These are phyloP conservation scores for Rheum nobile DNA, from an alignment of 148 eudicot genomes.

Conservation along the genomic window DNA sequence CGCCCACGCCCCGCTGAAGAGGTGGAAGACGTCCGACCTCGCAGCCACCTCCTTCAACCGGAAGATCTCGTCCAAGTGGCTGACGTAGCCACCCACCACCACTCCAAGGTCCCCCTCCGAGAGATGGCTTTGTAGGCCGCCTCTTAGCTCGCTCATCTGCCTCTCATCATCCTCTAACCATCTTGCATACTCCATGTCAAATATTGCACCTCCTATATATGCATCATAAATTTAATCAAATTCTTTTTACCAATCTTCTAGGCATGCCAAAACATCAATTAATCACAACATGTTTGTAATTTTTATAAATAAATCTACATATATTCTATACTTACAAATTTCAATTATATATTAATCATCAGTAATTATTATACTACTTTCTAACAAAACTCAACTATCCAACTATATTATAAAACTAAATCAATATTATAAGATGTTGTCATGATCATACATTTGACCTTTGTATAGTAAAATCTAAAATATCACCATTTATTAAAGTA, in stretches of 20 bases:
- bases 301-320: too few species aligned
- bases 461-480: neutral
- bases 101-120: slow-evolving; percentile 61
- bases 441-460: neutral
- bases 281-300: too few species aligned
- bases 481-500: neutral
- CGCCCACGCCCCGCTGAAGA: slow-evolving; percentile 80
- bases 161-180: slow-evolving; percentile 93
- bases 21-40: slow-evolving; percentile 75
- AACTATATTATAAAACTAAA: too few species aligned
- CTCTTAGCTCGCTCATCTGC: slow-evolving; percentile 69
- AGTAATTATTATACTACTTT: too few species aligned
- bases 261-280: too few species aligned
- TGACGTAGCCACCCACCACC: slow-evolving; percentile 60
- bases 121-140: slow-evolving; percentile 69
- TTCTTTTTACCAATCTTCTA: too few species aligned
- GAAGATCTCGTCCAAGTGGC: slow-evolving; percentile 80
- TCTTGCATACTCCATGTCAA: slow-evolving; percentile 89
- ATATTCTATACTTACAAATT: too few species aligned
- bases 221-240: too few species aligned
- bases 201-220: slow-evolving; percentile 65
- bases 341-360: too few species aligned
- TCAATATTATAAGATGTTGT: too few species aligned
- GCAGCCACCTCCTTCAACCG: slow-evolving; percentile 59
- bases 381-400: too few species aligned